Base-by-base conservation (phyloP, 768 basidiomycete species). In the Boletus tomentosulus region DNA sequence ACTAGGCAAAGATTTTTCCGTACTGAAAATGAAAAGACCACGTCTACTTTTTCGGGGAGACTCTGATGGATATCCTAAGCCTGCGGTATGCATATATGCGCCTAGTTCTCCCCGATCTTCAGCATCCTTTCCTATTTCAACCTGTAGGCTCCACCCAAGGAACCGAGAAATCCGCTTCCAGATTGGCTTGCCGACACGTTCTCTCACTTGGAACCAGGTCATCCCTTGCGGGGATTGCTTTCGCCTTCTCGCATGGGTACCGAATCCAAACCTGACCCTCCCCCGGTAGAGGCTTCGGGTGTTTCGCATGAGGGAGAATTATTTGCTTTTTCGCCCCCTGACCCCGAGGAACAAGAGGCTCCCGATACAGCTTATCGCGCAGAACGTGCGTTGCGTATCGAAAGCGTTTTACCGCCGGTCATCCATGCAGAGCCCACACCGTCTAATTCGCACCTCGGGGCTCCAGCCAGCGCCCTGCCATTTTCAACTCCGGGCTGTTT, bases 101-200 rank as follows among this genome's bases (percentile, higher is more conserved):
- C 55, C 47, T 56, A 15, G 35, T 53, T 57, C 42, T 54, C 54
- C 37, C 35, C 25, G 42, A 62, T 54, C 51, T 56, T 31, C 52
- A 24, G 51, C 50, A 46, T 42, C 50, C 34, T 58, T 56, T 31
- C 39, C 55, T 30, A 35, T 57, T 58, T 46, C 41, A 48, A 59
- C 46, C 19, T 55, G 28, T 48, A 62, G 60, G 54, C 54, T 30
- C 60, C 65, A n/a, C 49, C 49, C 31, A 64, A 62, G 54, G 53
- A 54, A 53, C 39, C 53, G 19, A 68, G 50, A 49, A 69, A 39
- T 35, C 58, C 71, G 4, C 68, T 86, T 24, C 85, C 85, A 4
- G 60, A 64, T 25, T 87, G 86, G 86, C 75, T 86, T 13, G 71
- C 73, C 25, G 63, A 71, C 37, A 82, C 83, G 4, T 77, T 87